These are phyloP conservation scores for Penicillium vulpinum DNA, from an alignment of 2,329 filamentous ascomycete genomes.

Conservation along the genomic window DNA sequence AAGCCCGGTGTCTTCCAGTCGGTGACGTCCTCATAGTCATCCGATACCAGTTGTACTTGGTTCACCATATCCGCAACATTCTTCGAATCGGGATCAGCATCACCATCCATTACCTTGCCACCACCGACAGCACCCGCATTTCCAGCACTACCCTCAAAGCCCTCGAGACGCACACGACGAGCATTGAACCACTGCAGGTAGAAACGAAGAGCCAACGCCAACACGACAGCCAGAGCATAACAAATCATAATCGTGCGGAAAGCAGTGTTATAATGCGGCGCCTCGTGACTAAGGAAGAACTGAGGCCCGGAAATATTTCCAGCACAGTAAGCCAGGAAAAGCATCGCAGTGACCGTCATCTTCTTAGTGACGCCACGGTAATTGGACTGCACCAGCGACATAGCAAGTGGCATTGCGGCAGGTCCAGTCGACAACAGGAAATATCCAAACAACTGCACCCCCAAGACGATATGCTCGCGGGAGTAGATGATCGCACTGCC, in stretches of 20 bases:
- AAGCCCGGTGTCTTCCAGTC: slow-evolving; percentile 63
- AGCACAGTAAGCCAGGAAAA: slow-evolving; percentile 58
- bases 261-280: slow-evolving; percentile 55
- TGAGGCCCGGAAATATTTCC: slow-evolving; percentile 60
- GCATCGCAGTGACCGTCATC: slow-evolving; percentile 58
- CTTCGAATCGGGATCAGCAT: slow-evolving; percentile 43
- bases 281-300: slow-evolving; percentile 54
- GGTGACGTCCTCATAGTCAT: slow-evolving; percentile 59
- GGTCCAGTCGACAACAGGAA: slow-evolving; percentile 58
- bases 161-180: slow-evolving; percentile 45
- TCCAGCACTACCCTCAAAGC: slow-evolving; percentile 20
- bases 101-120: slow-evolving; percentile 46
- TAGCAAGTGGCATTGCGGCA: slow-evolving; percentile 55
- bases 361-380: slow-evolving; percentile 61
- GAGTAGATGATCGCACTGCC: slow-evolving; percentile 57
- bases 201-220: slow-evolving; percentile 48
- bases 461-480: slow-evolving; percentile 39
- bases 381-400: slow-evolving; percentile 59
- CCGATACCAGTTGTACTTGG: slow-evolving; percentile 41
- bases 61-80: slow-evolving; percentile 33
- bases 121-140: slow-evolving; percentile 40
- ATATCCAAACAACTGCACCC: slow-evolving; percentile 57
- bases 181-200: slow-evolving; percentile 53
- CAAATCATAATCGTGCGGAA: slow-evolving; percentile 59
- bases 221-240: slow-evolving; percentile 52